These are phyloP conservation scores for Lotmaria passim DNA, from an alignment of 208 protist species.

Conservation along the genomic window DNA sequence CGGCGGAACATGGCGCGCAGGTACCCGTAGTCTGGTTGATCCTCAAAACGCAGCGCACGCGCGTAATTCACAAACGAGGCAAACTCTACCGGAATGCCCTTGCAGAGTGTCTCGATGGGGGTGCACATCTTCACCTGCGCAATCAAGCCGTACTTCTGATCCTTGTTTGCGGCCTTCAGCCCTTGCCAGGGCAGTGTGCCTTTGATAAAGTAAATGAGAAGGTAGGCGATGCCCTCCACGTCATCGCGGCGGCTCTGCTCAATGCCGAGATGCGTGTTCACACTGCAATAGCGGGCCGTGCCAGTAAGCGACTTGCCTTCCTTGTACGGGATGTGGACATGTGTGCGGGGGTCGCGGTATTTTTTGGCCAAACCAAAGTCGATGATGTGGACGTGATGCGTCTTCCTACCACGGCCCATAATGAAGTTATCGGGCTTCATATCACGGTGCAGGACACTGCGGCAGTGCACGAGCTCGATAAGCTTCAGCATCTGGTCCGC, in stretches of 20 bases:
- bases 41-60: constrained; percentile 97
- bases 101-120: constrained; percentile 96
- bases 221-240: constrained; percentile 98
- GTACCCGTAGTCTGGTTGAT: constrained; percentile 99
- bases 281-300: constrained; percentile 99
- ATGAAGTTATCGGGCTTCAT: constrained; percentile 97
- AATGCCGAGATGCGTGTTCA: constrained; percentile 99
- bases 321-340: constrained; percentile 99
- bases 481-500: constrained; percentile 91
- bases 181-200: constrained; percentile 99
- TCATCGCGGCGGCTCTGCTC: constrained; percentile 97
- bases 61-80: constrained; percentile 97
- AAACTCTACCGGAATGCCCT: constrained; percentile 95
- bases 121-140: constrained; percentile 97
- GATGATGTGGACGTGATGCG: constrained; percentile 96
- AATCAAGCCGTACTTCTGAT: constrained; percentile 99
- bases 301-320: constrained; percentile 99
- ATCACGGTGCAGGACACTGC: constrained; percentile 93
- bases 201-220: constrained; percentile 99
- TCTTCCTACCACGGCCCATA: constrained; percentile 90
- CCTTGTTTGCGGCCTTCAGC: constrained; percentile 95
- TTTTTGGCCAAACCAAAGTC: constrained; percentile 99
- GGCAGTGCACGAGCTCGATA: constrained; percentile 93
- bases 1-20: constrained; percentile 98
- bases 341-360: constrained; percentile 97